These are phyloP conservation scores for Myotisia sp. DNA, from an alignment of 2,329 filamentous ascomycete genomes.

Conservation along the genomic window DNA sequence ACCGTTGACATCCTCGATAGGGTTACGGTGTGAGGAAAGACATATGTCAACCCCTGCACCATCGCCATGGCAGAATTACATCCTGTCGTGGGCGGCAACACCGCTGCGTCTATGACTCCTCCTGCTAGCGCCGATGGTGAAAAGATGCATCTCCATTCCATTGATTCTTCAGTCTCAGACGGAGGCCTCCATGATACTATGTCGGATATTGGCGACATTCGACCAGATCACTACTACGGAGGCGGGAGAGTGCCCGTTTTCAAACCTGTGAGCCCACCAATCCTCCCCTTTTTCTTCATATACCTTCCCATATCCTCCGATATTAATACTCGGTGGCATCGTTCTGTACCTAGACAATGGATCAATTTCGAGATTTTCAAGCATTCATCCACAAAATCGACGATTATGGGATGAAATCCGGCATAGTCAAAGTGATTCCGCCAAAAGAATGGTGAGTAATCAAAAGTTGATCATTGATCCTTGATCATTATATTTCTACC, in stretches of 20 bases:
- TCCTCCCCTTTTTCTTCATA: slow-evolving; percentile 19
- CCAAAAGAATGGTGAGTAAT: slow-evolving; percentile 72
- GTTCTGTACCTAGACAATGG: slow-evolving; percentile 57
- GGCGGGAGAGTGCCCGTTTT: slow-evolving; percentile 78
- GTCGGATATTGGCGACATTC: slow-evolving; percentile 49
- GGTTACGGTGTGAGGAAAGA: no score
- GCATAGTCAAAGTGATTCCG: slow-evolving; percentile 90
- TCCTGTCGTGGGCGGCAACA: slow-evolving; percentile 9
- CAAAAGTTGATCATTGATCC: slow-evolving; percentile 4
- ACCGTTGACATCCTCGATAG: no score
- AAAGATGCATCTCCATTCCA: slow-evolving; percentile 26
- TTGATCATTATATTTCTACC: slow-evolving; percentile 4
- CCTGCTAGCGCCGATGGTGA: slow-evolving; percentile 32
- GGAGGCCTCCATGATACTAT: slow-evolving; percentile 10
- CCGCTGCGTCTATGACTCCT: slow-evolving; percentile 28
- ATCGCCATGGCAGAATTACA: slow-evolving; percentile 19
- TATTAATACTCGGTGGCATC: slow-evolving; percentile 4
- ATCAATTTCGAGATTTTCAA: slow-evolving; percentile 88
- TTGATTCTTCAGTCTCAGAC: slow-evolving; percentile 27
- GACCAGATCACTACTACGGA: slow-evolving; percentile 77
- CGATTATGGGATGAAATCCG: slow-evolving; percentile 90
- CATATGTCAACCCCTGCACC: no score
- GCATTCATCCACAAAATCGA: slow-evolving; percentile 83
- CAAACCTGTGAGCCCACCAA: slow-evolving; percentile 64
- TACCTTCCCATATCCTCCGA: neutral